A percentile compares a stretch with the other conserved stretches of the same genome.
Evolutionary conservation across 805 yeast genomes (phyloP).

Genomic region (Jamesozyma gamospora): DNA sequence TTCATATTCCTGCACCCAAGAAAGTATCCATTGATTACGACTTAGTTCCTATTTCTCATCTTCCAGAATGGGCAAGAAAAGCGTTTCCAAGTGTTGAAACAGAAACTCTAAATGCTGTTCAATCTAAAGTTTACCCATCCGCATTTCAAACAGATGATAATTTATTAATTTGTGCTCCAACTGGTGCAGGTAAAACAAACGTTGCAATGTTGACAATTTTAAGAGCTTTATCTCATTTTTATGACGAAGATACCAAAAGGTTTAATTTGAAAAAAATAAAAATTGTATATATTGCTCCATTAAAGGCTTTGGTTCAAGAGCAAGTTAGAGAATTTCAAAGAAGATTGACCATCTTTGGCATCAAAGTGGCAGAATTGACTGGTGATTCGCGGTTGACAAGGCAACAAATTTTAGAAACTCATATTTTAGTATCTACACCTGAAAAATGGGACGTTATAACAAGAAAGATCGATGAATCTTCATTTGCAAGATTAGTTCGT

Average conservation of each 20-base stretch:
- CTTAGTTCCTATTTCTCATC: slow-evolving; percentile 45
- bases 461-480: slow-evolving; percentile 61
- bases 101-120: slow-evolving; percentile 63
- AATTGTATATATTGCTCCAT: slow-evolving; percentile 83
- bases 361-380: slow-evolving; percentile 74
- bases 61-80: slow-evolving; percentile 76
- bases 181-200: slow-evolving; percentile 98
- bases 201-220: slow-evolving; percentile 82
- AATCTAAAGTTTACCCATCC: slow-evolving; percentile 68
- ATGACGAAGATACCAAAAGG: slow-evolving; percentile 38
- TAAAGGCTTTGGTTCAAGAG: slow-evolving; percentile 91
- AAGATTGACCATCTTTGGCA: slow-evolving; percentile 52
- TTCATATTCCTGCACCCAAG: slow-evolving; percentile 81
- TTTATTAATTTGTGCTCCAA: slow-evolving; percentile 86
- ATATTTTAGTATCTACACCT: slow-evolving; percentile 84
- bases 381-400: slow-evolving; percentile 78
- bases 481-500: slow-evolving; percentile 53
- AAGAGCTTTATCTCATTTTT: slow-evolving; percentile 46
- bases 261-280: slow-evolving; percentile 50
- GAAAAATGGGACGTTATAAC: slow-evolving; percentile 97
- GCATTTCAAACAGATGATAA: slow-evolving; percentile 68
- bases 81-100: slow-evolving; percentile 68
- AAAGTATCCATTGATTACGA: slow-evolving; percentile 33
- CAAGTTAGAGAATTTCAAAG: slow-evolving; percentile 80
- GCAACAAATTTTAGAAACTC: slow-evolving; percentile 68